phyloP scores from a whole-genome alignment of 352 stramenopile genomes.

The Pythium rishiriense region DNA sequence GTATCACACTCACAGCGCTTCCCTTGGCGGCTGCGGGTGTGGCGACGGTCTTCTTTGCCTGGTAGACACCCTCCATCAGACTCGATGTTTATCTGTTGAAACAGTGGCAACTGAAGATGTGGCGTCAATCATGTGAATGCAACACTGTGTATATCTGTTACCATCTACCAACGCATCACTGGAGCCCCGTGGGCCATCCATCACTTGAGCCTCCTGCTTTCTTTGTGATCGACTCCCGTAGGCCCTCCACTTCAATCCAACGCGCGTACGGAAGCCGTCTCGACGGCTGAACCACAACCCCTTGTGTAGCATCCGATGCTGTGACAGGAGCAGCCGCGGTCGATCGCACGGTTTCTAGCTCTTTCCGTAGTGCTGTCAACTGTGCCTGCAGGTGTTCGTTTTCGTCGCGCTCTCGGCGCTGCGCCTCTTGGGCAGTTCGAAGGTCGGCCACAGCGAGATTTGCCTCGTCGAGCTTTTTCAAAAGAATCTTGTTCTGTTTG shows the following conservation, averaged over 20 bases:
- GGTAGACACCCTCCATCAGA: not conserved
- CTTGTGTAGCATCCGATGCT: not conserved
- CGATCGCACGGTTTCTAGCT: conserved; percentile 17
- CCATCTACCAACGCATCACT: not conserved
- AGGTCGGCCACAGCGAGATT: not conserved
- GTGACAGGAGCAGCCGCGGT: not conserved
- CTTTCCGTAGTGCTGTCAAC: conserved; percentile 20
- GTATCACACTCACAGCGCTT: not conserved
- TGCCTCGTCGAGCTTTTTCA: conserved; percentile 3
- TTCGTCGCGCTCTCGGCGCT: conserved; percentile 3
- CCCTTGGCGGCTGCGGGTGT: not conserved
- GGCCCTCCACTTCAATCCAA: conserved; percentile 75
- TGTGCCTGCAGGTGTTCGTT: conserved; percentile 18
- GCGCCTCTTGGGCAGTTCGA: not conserved
- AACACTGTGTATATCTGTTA: too few species aligned
- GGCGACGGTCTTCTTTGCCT: not conserved
- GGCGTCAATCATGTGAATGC: not conserved
- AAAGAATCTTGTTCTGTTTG: conserved; percentile 20
- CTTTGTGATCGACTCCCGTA: conserved; percentile 68
- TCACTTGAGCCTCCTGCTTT: conserved; percentile 42
- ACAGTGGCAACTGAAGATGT: not conserved
- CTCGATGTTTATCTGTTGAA: not conserved
- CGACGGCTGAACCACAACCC: conserved; percentile 41
- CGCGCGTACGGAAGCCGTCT: conserved; percentile 75
- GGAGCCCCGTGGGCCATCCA: conserved; percentile 16